Percentiles rank a stretch among this genome's conserved stretches.
Evolutionary conservation across 257 asterid genomes (phyloP).

Genomic region (Solanum rostratum): DNA sequence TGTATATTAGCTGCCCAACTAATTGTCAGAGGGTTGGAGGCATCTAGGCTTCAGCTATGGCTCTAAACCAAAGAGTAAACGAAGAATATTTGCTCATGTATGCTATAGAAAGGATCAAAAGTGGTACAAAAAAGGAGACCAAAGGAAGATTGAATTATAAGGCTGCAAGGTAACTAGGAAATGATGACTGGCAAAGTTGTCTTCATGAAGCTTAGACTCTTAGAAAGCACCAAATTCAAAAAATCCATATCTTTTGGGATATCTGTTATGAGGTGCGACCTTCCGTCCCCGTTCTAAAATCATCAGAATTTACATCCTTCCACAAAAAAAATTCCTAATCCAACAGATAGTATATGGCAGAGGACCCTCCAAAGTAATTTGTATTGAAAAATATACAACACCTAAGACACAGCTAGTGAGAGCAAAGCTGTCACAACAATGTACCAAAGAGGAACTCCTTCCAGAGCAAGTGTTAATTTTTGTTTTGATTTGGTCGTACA

Average conservation of each 20-base stretch:
- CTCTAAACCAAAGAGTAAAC: background rate
- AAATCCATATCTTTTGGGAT: background rate
- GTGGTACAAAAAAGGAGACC: background rate
- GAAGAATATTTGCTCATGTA: background rate
- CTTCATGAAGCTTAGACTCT: background rate
- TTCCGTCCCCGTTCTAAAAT: background rate
- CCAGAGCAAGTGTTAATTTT: background rate
- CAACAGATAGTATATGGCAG: background rate
- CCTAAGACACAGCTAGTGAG: background rate
- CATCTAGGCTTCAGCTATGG: background rate
- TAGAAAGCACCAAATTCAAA: background rate
- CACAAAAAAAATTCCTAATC: background rate
- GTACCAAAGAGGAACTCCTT: background rate
- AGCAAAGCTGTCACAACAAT: background rate
- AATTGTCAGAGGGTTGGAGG: background rate
- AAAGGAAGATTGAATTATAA: background rate
- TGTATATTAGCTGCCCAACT: background rate
- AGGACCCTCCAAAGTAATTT: background rate
- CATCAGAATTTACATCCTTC: background rate
- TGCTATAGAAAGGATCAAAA: background rate
- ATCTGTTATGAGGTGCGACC: background rate
- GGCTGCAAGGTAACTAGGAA: background rate
- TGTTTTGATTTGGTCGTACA: background rate
- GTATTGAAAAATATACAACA: background rate
- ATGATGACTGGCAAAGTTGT: background rate